A percentile compares a stretch with the other conserved stretches of the same genome.
These are phyloP conservation scores for Penicillium cosmopolitanum DNA, from an alignment of 495 filamentous ascomycete genomes.

Conservation along the genomic window DNA sequence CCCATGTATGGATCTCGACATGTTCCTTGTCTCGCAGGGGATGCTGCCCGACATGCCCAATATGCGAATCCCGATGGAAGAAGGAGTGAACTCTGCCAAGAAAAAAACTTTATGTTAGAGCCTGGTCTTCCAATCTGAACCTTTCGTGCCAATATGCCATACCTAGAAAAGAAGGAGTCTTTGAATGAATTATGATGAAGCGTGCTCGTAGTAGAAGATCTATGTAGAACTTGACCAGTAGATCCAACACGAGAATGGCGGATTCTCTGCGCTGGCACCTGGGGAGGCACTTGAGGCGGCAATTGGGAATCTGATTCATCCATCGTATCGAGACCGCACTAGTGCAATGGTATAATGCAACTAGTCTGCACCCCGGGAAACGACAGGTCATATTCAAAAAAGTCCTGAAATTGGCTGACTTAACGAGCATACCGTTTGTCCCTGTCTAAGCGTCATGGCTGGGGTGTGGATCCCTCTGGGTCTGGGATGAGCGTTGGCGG, in stretches of 20 bases:
- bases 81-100: slow-evolving; percentile 22
- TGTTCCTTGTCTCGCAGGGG: slow-evolving; percentile 22
- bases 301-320: neutral
- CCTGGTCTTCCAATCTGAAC: neutral
- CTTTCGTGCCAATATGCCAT: neutral
- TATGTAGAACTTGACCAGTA: slow-evolving; percentile 4
- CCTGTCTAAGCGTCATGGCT: slow-evolving; percentile 5
- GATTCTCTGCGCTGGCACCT: neutral
- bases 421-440: neutral
- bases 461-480: slow-evolving; percentile 1
- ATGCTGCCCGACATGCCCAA: slow-evolving; percentile 29
- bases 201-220: slow-evolving; percentile 19
- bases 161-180: slow-evolving; percentile 29
- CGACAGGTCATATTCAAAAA: neutral
- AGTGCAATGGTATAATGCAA: neutral
- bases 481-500: too few species aligned
- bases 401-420: neutral
- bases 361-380: neutral
- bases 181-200: slow-evolving; percentile 30
- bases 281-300: slow-evolving; percentile 1
- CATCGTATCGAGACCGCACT: neutral
- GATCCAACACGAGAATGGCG: slow-evolving; percentile 4
- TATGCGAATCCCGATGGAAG: slow-evolving; percentile 27
- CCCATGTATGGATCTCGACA: slow-evolving; percentile 39
- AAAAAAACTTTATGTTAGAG: neutral